phyloP scores from a whole-genome alignment of 148 eudicot genomes.

The Camellia sinensis region DNA sequence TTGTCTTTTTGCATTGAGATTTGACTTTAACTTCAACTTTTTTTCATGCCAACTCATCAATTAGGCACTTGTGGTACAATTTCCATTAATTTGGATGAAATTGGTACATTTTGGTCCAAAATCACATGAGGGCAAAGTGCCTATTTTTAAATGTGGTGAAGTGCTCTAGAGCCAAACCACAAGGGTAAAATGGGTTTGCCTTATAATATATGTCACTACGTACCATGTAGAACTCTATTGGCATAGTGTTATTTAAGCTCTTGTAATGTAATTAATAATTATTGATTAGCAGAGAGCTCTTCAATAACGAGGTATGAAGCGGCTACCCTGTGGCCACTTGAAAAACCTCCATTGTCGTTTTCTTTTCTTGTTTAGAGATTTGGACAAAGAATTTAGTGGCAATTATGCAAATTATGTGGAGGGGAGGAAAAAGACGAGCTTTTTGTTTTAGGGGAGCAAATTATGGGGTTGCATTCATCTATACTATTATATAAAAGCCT shows the following conservation, averaged over 20 bases:
- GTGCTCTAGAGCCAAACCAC: too few species aligned
- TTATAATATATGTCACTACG: too few species aligned
- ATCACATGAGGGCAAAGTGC: too few species aligned
- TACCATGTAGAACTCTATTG: not conserved
- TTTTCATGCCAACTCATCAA: too few species aligned
- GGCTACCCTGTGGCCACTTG: not conserved
- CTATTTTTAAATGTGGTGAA: too few species aligned
- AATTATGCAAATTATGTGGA: not conserved
- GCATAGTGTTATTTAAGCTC: constrained; percentile 2
- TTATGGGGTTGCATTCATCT: not conserved
- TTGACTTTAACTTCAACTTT: too few species aligned
- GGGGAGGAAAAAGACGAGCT: not conserved
- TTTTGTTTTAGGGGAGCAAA: not conserved
- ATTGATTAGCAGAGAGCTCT: not conserved
- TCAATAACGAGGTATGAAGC: not conserved
- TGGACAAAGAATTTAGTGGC: not conserved
- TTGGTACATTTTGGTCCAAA: too few species aligned
- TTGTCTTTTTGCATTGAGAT: too few species aligned
- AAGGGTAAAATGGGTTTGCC: too few species aligned
- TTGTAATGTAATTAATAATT: not conserved
- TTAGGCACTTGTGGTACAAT: too few species aligned
- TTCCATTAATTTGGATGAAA: too few species aligned
- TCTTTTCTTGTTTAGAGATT: not conserved
- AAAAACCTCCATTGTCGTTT: not conserved
- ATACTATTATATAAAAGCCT: too few species aligned